A percentile compares a stretch with the other conserved stretches of the same genome.
Conservation (phyloP, 345 rosid genomes). For the Pelargonium nanum region DNA sequence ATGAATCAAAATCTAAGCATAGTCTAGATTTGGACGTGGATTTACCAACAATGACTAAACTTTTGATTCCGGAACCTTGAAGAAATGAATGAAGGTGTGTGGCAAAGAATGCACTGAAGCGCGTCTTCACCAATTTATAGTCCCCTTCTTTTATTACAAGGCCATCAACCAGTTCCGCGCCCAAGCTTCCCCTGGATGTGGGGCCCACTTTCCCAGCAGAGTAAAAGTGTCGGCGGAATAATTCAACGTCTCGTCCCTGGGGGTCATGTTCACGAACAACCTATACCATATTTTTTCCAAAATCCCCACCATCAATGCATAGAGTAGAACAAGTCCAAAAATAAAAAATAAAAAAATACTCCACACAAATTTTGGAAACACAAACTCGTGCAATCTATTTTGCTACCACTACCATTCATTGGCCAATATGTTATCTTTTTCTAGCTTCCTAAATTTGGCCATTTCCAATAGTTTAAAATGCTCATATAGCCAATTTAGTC, state of each 20-base stretch:
- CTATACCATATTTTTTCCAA: constrained; percentile 13
- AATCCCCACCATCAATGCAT: constrained; percentile 1
- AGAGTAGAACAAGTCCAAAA: neutral
- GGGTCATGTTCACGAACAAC: constrained; percentile 81
- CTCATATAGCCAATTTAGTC: neutral
- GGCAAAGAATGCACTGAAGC: constrained; percentile 80
- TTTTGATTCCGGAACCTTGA: constrained; percentile 34
- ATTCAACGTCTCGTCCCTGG: constrained; percentile 69
- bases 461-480: neutral
- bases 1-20: neutral
- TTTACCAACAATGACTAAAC: constrained; percentile 54
- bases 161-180: constrained; percentile 67
- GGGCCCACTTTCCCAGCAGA: constrained; percentile 48
- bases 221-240: constrained; percentile 57
- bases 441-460: no score
- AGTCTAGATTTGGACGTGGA: constrained; percentile 2
- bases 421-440: no score
- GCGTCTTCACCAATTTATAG: constrained; percentile 72
- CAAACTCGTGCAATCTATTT: neutral
- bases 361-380: neutral
- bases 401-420: neutral
- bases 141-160: constrained; percentile 59
- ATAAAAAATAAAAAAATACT: no score
- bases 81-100: constrained; percentile 68
- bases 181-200: constrained; percentile 38